Base-by-base conservation (phyloP, 108 stramenopile species). In the Parmales sp. region DNA sequence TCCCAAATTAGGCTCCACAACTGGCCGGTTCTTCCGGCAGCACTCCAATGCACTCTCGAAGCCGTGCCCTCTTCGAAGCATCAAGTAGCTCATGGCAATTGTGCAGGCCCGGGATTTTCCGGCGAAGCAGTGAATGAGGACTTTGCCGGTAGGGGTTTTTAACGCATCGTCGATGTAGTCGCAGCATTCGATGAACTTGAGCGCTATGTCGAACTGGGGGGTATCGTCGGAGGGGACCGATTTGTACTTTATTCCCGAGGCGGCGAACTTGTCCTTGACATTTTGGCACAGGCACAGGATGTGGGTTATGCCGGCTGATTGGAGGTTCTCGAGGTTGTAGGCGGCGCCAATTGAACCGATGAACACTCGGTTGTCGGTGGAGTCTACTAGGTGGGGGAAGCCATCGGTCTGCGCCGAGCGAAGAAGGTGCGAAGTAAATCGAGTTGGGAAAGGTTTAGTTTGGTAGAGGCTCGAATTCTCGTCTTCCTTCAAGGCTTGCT, bases 281-380 rank as follows among this genome's bases (percentile, higher is more conserved):
- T 34, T 34, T 7, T 60, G 31, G 31, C 54, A 60, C 8, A 60
- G 54, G 54, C 54, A 60, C 6, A 60, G 54, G 3, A 60, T 60
- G 54, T 60, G 54, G 4, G 54, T 60, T 28, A 60, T 60, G 29
- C 5, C 3, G 28, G 29, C 36, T 7, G 3, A 13, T 3, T 11
- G 13, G 7, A 60, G 36, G 26, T 28, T 29, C 3, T 28, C 3
- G 13, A 4, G 26, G 28, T 60, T 60, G 54, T 34, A 60, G 26
- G 54, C 54, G 11, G 8, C 41, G 16, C 54, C 54, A 13, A 60
- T 60, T 2, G 29, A 34, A 60, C 54, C 54, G 31, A 60, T 28
- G 0, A 60, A 60, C 31, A 60, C 5, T 1, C 36, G 29, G 41
- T 43, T 43, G 41, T 43, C 41, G 11, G 16, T 43, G 11, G 11